Evolutionary conservation across 805 yeast species (phyloP).

Genomic region (Candida berthetii): DNA sequence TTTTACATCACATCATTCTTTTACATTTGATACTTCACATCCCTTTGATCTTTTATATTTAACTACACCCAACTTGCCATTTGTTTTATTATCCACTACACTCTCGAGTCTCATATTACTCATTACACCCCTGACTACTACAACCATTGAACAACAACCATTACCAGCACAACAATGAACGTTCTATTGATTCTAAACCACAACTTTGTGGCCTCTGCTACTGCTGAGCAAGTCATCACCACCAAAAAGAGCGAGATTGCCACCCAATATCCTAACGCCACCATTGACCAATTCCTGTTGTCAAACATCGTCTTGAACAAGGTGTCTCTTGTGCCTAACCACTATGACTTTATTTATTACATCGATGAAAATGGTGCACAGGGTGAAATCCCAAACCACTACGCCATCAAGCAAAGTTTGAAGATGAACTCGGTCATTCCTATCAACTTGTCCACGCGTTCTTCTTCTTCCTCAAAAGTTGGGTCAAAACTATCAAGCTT

Average conservation of each 20-base stretch:
- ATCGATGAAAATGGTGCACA: slow-evolving; percentile 13
- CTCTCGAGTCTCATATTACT: too few relatives aligned
- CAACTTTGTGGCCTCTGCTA: slow-evolving; percentile 15
- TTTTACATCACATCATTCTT: too few relatives aligned
- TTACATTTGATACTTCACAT: too few relatives aligned
- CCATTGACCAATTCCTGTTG: slow-evolving; percentile 18
- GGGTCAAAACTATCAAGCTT: slow-evolving; percentile 19
- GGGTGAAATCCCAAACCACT: slow-evolving; percentile 18
- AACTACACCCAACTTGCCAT: too few relatives aligned
- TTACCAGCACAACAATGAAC: slow-evolving; percentile 4
- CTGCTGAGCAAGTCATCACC: slow-evolving; percentile 13
- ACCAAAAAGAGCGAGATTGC: slow-evolving; percentile 12
- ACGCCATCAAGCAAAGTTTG: slow-evolving; percentile 15
- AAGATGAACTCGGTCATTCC: slow-evolving; percentile 6
- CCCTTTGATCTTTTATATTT: too few relatives aligned
- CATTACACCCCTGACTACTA: neutral
- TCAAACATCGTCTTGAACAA: slow-evolving; percentile 19
- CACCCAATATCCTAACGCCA: slow-evolving; percentile 5
- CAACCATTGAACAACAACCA: too few relatives aligned
- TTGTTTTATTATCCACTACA: too few relatives aligned
- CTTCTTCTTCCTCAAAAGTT: slow-evolving; percentile 5
- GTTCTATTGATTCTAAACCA: slow-evolving; percentile 19
- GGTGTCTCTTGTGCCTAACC: slow-evolving; percentile 10
- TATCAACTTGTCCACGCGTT: neutral
- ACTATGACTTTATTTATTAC: slow-evolving; percentile 20